Evolutionary conservation across 1,139 yeast species (phyloP), one percentile per base, ranked within the genome.

Genomic region (Kodamaea suecica): DNA sequence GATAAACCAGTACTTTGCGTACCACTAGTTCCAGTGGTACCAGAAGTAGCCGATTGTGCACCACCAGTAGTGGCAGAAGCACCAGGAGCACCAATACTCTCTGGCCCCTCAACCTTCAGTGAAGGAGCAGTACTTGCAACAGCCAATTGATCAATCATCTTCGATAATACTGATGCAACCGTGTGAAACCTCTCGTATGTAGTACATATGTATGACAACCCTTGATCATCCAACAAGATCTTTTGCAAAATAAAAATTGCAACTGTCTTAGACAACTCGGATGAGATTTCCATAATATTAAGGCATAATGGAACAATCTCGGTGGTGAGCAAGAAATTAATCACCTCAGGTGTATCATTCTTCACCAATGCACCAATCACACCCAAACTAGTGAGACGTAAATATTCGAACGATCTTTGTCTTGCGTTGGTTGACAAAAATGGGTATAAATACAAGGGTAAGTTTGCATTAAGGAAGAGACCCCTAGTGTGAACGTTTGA

Each of bases 281-380:
- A 84, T 5, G 96, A 88, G 1, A 92, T 80, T 59, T 92, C 97
- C 95, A 92, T 90, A 40, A 92, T 92, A 49, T 94, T 82, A 40
- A 92, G 68, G 58, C 98, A 92, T 40, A 92, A 66, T 5, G 98
- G 98, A 26, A 92, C 95, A 47, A 92, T 92, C 56, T 92, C 98
- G 0, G 98, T 90, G 9, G 96, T 82, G 31, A 92, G 70, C 50
- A 92, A 66, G 54, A 92, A 92, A 43, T 84, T 84, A 43, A 92
- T 90, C 34, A 92, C 98, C 50, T 92, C 97, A 9, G 95, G 88
- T 3, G 95, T 85, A 55, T 92, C 98, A 57, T 90, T 90, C 52
- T 92, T 92, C 19, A 92, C 98, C 41, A 92, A 67, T 0, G 98
- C 98, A 12, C 98, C 98, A 57, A 92, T 86, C 4, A 92, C 97